Evolutionary conservation across 2,329 filamentous ascomycete genomes (phyloP).

Genomic region (Colletotrichum sansevieriae): DNA sequence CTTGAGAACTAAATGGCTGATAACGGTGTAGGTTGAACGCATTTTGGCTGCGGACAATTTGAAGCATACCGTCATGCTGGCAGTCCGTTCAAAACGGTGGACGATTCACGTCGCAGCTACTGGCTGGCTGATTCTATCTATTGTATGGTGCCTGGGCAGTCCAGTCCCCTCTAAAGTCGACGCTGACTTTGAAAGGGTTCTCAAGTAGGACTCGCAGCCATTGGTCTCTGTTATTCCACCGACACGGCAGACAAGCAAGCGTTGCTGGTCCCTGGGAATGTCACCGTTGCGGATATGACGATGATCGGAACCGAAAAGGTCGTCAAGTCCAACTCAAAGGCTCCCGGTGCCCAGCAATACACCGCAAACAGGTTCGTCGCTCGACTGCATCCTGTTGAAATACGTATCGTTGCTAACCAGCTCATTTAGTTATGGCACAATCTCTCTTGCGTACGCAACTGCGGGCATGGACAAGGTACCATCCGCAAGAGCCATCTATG

Average conservation of each 20-base stretch:
- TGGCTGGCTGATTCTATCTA: slow-evolving; percentile 49
- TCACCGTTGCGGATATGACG: slow-evolving; percentile 54
- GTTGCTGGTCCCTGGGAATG: slow-evolving; percentile 50
- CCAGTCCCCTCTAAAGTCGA: background rate
- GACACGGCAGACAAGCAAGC: slow-evolving; percentile 52
- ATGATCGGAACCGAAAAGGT: slow-evolving; percentile 49
- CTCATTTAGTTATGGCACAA: slow-evolving; percentile 52
- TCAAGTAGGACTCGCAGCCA: slow-evolving; percentile 57
- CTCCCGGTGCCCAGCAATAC: slow-evolving; percentile 53
- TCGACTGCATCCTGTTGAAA: background rate
- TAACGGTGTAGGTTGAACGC: slow-evolving; percentile 43
- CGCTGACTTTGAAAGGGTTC: slow-evolving; percentile 49
- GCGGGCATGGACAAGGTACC: slow-evolving; percentile 45
- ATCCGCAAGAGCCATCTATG: slow-evolving; percentile 48
- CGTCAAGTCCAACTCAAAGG: slow-evolving; percentile 44
- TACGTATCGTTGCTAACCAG: background rate
- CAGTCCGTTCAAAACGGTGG: slow-evolving; percentile 45
- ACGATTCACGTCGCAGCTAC: slow-evolving; percentile 47
- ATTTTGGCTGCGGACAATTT: slow-evolving; percentile 51
- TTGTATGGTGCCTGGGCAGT: slow-evolving; percentile 43
- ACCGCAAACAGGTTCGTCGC: slow-evolving; percentile 54
- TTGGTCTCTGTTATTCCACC: slow-evolving; percentile 58
- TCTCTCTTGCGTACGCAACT: slow-evolving; percentile 50
- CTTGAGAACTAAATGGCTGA: background rate
- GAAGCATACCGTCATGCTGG: slow-evolving; percentile 47